phyloP scores from a whole-genome alignment of 371 early-diverging fungal genomes.

The Saksenaea oblongispora region DNA sequence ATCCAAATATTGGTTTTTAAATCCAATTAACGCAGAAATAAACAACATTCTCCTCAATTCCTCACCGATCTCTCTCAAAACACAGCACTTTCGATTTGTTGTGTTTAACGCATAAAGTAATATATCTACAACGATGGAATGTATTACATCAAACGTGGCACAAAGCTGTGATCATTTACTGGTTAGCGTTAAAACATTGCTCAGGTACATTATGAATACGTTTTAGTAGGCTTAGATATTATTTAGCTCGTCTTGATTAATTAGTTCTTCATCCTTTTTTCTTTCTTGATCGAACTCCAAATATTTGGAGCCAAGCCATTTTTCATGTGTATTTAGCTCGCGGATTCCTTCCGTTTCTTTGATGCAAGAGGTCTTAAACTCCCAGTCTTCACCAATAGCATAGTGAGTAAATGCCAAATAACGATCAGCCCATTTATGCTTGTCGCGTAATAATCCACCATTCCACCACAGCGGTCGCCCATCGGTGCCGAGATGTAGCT shows the following conservation, averaged over 20 bases:
- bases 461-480: constrained; percentile 55
- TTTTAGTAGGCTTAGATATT: too few relatives aligned
- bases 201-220: too few relatives aligned
- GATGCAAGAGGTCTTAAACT: constrained; percentile 27
- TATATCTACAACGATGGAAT: too few relatives aligned
- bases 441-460: constrained; percentile 50
- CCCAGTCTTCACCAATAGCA: constrained; percentile 29
- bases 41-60: too few relatives aligned
- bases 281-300: neutral
- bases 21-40: too few relatives aligned
- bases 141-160: too few relatives aligned
- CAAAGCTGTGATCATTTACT: too few relatives aligned
- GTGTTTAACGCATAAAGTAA: too few relatives aligned
- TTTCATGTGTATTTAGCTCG: constrained; percentile 8
- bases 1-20: too few relatives aligned
- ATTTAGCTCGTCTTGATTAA: neutral
- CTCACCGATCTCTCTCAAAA: too few relatives aligned
- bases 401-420: constrained; percentile 38
- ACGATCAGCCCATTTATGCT: constrained; percentile 37
- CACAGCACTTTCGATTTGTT: too few relatives aligned
- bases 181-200: too few relatives aligned
- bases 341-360: constrained; percentile 22
- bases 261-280: neutral
- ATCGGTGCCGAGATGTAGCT: constrained; percentile 33
- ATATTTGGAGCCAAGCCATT: constrained; percentile 4